Evolutionary conservation across 805 yeast species (phyloP).

Genomic region (Sungouiozyma ichnusensis): DNA sequence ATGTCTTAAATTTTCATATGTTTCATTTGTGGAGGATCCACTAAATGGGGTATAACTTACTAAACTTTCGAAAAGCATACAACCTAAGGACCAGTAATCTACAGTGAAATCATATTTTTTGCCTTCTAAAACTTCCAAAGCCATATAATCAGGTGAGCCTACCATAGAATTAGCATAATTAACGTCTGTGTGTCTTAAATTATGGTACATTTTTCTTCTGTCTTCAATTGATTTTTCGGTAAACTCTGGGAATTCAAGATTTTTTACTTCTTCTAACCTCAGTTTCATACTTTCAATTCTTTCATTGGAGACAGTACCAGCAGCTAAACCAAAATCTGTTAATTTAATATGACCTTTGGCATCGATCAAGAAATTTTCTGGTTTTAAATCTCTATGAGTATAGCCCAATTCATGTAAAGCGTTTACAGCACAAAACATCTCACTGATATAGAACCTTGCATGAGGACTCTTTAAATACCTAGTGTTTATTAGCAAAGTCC

Average conservation of each 20-base stretch:
- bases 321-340: constrained; percentile 94
- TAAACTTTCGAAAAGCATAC: constrained; percentile 90
- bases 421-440: constrained; percentile 92
- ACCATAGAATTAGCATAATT: constrained; percentile 92
- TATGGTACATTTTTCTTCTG: constrained; percentile 76
- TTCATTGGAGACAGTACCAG: constrained; percentile 88
- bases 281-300: constrained; percentile 88
- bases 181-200: constrained; percentile 61
- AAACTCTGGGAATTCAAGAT: constrained; percentile 53
- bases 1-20: constrained; percentile 83
- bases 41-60: constrained; percentile 97
- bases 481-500: constrained; percentile 87
- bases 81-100: constrained; percentile 97
- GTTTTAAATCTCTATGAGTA: constrained; percentile 94
- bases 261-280: constrained; percentile 58
- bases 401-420: constrained; percentile 91
- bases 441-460: constrained; percentile 88
- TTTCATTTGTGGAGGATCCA: constrained; percentile 88
- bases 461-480: constrained; percentile 90
- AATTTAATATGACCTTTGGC: constrained; percentile 62
- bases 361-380: constrained; percentile 78
- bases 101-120: constrained; percentile 89
- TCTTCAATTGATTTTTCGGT: constrained; percentile 69
- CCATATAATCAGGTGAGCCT: constrained; percentile 99
- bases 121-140: constrained; percentile 92